phyloP scores from a whole-genome alignment of 1,284 basidiomycete genomes.

The Trametes versicolor region DNA sequence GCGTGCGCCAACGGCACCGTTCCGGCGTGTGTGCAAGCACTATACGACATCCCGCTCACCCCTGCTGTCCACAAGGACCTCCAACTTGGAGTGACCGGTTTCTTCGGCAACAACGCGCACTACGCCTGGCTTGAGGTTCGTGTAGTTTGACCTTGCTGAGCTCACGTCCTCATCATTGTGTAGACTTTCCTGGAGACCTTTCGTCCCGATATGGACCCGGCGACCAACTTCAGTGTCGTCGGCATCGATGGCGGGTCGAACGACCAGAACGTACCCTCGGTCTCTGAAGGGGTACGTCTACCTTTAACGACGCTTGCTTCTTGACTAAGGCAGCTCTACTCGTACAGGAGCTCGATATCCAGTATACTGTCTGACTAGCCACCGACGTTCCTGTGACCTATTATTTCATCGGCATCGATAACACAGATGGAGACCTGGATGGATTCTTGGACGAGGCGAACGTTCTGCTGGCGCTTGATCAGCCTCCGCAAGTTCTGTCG shows the following conservation, averaged over 20 bases:
- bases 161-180: background rate
- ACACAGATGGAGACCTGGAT: constrained; percentile 26
- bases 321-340: background rate
- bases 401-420: constrained; percentile 27
- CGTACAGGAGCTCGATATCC: constrained; percentile 61
- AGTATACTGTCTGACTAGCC: constrained; percentile 66
- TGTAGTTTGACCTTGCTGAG: background rate
- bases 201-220: constrained; percentile 56
- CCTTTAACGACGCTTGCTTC: background rate
- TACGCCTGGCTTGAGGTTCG: constrained; percentile 54
- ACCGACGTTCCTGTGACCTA: constrained; percentile 49
- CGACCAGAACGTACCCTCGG: constrained; percentile 46
- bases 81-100: constrained; percentile 64
- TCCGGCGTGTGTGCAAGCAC: constrained; percentile 59
- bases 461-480: constrained; percentile 52
- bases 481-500: constrained; percentile 66
- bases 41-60: constrained; percentile 61
- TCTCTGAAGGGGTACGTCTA: constrained; percentile 55
- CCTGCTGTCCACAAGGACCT: constrained; percentile 54
- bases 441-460: constrained; percentile 32
- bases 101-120: constrained; percentile 62
- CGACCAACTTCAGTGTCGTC: constrained; percentile 46
- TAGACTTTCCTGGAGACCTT: constrained; percentile 60
- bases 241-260: constrained; percentile 58
- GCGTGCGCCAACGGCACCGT: constrained; percentile 56